These are phyloP conservation scores for Diaporthe amygdali DNA, from an alignment of 2,329 filamentous ascomycete genomes.

Conservation along the genomic window DNA sequence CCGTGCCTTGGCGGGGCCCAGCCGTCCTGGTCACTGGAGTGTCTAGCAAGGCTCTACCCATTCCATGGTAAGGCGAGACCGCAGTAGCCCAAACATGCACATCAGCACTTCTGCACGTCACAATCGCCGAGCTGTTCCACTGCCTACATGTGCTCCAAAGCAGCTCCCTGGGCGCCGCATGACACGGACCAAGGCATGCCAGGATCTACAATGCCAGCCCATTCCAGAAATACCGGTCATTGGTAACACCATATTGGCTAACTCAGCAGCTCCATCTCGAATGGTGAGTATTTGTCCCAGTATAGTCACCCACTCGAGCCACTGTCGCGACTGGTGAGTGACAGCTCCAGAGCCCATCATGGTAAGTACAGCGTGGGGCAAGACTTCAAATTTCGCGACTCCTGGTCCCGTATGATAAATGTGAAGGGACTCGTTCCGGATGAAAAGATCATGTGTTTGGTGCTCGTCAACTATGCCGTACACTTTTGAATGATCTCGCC, in stretches of 20 bases:
- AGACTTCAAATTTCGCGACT: neutral
- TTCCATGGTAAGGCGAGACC: neutral
- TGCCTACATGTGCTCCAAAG: neutral
- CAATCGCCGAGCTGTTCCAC: slow-evolving; percentile 1
- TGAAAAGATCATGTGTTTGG: neutral
- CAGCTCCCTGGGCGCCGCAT: neutral
- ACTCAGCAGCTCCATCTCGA: too few species aligned
- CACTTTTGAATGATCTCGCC: too few species aligned
- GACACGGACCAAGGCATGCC: neutral
- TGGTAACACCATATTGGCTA: neutral
- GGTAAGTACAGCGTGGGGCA: too few species aligned
- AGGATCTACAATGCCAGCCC: neutral
- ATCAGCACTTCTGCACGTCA: slow-evolving; percentile 13
- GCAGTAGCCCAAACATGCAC: slow-evolving; percentile 4
- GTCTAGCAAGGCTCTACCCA: neutral
- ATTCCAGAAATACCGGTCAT: neutral
- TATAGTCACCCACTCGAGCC: neutral
- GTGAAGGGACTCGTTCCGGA: neutral
- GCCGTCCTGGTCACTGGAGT: neutral
- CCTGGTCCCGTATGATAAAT: neutral
- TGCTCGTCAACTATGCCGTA: neutral
- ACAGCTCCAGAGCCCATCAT: too few species aligned
- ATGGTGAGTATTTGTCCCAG: too few species aligned
- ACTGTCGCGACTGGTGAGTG: too few species aligned
- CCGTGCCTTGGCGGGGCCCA: neutral